Base-by-base conservation (phyloP, 106 monocot species). In the Allium sativum region DNA sequence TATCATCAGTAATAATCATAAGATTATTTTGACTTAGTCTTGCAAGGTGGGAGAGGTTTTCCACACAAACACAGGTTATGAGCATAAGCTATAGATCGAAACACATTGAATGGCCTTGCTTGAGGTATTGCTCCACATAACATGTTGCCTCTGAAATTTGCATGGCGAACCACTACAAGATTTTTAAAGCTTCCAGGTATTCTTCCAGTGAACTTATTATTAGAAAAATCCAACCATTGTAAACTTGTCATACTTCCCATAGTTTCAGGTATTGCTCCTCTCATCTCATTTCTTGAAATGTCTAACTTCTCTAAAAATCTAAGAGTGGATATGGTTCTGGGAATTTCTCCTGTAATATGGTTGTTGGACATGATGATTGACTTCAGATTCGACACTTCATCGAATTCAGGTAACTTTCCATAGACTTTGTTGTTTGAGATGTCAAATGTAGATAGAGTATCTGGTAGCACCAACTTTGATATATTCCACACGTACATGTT, bases 121-220 rank as follows among this genome's bases (percentile, higher is more conserved):
- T 89, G 86, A 12, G 94, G 94, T 61, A 94, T 84, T 67, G 72
- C 51, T 10, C 90, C 94, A 64, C 94, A 90, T 8, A 94, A 70
- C 16, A 22, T 76, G 53, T 90, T 90, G 9, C 47, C 61, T 52
- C 82, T 81, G 72, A 94, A 86, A 61, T 61, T 89, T 53, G 68
- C 94, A 73, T 94, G 94, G 67, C 53, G 66, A 12, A 94, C 48
- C 9, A 42, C 66, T 15, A 19, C 45, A 10, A 94, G 47, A 18
- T 45, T 18, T 21, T 69, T 69, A 63, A 95, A 73, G 53, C 58
- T 79, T 10, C 65, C 70, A 10, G 94, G 94, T 22, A 95, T 86
- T 31, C 56, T 82, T 6, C 90, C 86, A 14, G 58, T 74, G 9
- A 94, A 44, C 18, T 42, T 45, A 61, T 94, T 94, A 50, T 55